A percentile compares a stretch with the other conserved stretches of the same genome.
phyloP scores from a whole-genome alignment of 2,329 filamentous ascomycete genomes.

The Phaeosphaeriaceae sp. region DNA sequence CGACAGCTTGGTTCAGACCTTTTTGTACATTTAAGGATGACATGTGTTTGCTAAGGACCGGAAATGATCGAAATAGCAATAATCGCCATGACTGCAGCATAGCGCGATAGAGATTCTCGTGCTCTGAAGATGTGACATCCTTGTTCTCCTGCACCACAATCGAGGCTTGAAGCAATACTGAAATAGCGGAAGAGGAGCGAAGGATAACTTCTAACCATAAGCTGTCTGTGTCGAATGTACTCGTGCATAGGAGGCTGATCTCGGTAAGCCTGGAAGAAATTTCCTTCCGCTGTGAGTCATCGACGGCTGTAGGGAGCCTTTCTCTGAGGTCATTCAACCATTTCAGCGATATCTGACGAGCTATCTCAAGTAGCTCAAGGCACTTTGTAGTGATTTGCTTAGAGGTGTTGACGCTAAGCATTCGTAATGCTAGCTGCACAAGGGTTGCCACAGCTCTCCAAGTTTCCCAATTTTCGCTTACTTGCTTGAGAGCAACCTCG shows the following conservation, averaged over 20 bases:
- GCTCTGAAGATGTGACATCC: constrained; percentile 1
- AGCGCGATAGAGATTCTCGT: constrained; percentile 3
- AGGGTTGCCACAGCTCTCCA: constrained; percentile 49
- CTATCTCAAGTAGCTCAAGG: constrained; percentile 36
- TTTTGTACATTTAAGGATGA: not conserved
- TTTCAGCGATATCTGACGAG: constrained; percentile 41
- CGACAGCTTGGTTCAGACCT: constrained; percentile 7
- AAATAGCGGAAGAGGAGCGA: not conserved
- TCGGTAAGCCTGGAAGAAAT: constrained; percentile 46
- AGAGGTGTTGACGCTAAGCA: constrained; percentile 50
- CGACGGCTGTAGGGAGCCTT: constrained; percentile 22
- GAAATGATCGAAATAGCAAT: constrained; percentile 4
- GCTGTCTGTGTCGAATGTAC: constrained; percentile 54
- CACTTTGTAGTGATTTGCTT: constrained; percentile 25
- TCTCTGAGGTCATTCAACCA: constrained; percentile 51
- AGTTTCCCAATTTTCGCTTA: constrained; percentile 43
- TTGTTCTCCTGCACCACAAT: constrained; percentile 22
- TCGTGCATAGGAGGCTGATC: constrained; percentile 50
- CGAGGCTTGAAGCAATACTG: constrained; percentile 18
- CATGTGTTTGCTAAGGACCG: constrained; percentile 5
- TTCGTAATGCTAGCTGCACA: constrained; percentile 48
- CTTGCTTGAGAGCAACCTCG: constrained; percentile 4
- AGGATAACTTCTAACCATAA: constrained; percentile 37
- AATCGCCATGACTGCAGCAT: constrained; percentile 20
- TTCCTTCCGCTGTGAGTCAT: constrained; percentile 29